Evolutionary conservation across 345 rosid species (phyloP).

Genomic region (Ceriops tagal): DNA sequence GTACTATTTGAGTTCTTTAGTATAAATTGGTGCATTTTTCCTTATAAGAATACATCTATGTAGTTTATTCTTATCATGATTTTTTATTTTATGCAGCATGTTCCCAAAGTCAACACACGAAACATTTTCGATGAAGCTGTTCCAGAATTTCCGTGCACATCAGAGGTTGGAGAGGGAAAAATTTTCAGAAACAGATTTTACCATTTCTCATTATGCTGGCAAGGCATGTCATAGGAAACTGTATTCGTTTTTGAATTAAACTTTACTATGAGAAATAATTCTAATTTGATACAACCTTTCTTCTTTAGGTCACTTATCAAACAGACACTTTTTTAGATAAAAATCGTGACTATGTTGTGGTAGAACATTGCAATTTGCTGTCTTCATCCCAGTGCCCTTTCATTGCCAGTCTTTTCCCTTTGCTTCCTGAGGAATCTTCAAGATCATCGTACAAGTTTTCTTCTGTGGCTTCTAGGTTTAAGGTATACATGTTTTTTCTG

Average conservation of each 20-base stretch:
- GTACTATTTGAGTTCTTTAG: conserved; percentile 46
- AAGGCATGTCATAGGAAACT: conserved; percentile 53
- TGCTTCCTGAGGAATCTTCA: conserved; percentile 57
- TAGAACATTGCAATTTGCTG: conserved; percentile 85
- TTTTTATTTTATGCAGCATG: conserved; percentile 72
- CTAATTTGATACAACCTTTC: conserved; percentile 1
- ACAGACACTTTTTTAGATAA: conserved; percentile 85
- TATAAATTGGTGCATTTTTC: conserved; percentile 34
- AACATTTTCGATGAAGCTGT: conserved; percentile 81
- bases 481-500: conserved; percentile 33
- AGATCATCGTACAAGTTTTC: conserved; percentile 98
- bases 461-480: conserved; percentile 93
- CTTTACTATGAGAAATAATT: neutral
- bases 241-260: conserved; percentile 7
- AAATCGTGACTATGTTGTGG: conserved; percentile 94
- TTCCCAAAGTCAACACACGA: conserved; percentile 91
- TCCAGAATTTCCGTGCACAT: conserved; percentile 63
- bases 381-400: conserved; percentile 85
- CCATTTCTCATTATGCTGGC: conserved; percentile 95
- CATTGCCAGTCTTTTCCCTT: conserved; percentile 75
- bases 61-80: conserved; percentile 47
- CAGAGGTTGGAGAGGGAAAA: conserved; percentile 82
- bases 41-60: conserved; percentile 20
- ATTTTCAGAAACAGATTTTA: conserved; percentile 94
- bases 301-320: conserved; percentile 81